phyloP scores from a whole-genome alignment of 345 rosid genomes.

The Corchorus capsularis region DNA sequence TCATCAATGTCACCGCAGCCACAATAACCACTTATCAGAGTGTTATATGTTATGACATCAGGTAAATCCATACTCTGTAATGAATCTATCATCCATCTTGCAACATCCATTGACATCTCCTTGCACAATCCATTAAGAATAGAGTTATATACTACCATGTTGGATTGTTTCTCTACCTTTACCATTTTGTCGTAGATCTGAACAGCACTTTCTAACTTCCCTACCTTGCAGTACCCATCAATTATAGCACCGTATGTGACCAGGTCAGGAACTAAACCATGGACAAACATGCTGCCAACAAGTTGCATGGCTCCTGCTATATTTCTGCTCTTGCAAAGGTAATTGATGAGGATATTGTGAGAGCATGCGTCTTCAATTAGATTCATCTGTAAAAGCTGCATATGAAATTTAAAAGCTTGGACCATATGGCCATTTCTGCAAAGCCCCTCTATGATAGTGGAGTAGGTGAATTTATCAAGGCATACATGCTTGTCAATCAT shows the following conservation, averaged over 20 bases:
- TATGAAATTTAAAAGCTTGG: constrained; percentile 54
- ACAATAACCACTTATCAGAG: constrained; percentile 49
- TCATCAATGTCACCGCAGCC: constrained; percentile 40
- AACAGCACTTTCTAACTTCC: constrained; percentile 52
- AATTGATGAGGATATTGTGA: constrained; percentile 57
- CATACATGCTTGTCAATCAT: constrained; percentile 45
- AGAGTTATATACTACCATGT: constrained; percentile 53
- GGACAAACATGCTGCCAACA: constrained; percentile 55
- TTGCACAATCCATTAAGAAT: constrained; percentile 64
- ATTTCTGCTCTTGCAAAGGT: constrained; percentile 43
- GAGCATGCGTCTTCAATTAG: constrained; percentile 51
- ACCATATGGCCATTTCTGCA: constrained; percentile 43
- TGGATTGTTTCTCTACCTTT: constrained; percentile 41
- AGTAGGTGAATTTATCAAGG: constrained; percentile 52
- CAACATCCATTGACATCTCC: constrained; percentile 32
- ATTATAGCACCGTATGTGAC: constrained; percentile 67
- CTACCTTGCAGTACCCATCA: constrained; percentile 59
- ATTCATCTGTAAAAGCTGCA: constrained; percentile 42
- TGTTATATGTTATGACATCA: constrained; percentile 55
- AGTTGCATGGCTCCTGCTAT: constrained; percentile 47
- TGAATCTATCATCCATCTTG: constrained; percentile 28
- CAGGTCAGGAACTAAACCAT: constrained; percentile 49
- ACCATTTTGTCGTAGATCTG: constrained; percentile 45
- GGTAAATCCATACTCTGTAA: constrained; percentile 26
- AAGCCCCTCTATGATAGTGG: constrained; percentile 50